Base-by-base conservation (phyloP, 805 yeast genomes). In the Saccharomycopsis sp. region DNA sequence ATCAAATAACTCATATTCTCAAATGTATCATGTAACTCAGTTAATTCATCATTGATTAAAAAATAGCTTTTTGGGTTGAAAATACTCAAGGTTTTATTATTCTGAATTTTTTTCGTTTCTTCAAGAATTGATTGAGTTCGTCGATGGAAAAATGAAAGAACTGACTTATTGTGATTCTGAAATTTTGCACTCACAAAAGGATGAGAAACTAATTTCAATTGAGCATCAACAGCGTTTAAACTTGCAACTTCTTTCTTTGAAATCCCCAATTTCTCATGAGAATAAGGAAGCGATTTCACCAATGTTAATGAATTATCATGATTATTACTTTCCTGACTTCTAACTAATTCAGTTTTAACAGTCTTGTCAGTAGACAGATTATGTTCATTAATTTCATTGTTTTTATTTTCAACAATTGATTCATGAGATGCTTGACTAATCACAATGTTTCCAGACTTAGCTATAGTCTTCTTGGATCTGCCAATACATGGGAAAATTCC, bases 1-100 rank as follows among this genome's bases (percentile, higher is more conserved):
- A 90, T 69, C 56, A 86, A 95, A 56, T 81, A 85, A 3, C 94
- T 80, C 97, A 90, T 88, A 17, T 81, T 80, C 56, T 89, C 88
- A 62, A 89, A 90, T 0, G 95, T 90, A 29, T 81, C 89, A 0
- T 95, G 81, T 24, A 90, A 66, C 55, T 88, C 96, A 0, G 90
- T 82, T 37, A 90, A 69, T 62, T 90, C 98, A 66, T 93, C 97
- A 20, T 41, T 28, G 14, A 50, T 37, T 11, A 41, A 23, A 14
- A 50, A n/a, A 33, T 49, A 49, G 8, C 44, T 38, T 27, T 40
- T 41, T 16, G 47, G 50, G 20, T 45, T 49, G 19, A 49, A 26
- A 28, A 48, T 38, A 23, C 46, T 23, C 16, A n/a, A 9, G 8
- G 41, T 29, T 27, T 28, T 36, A 11, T 14, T 23, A 14, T 11